These are phyloP conservation scores for Setaria viridis DNA, from an alignment of 202 grass and related monocot genomes.

Conservation along the genomic window DNA sequence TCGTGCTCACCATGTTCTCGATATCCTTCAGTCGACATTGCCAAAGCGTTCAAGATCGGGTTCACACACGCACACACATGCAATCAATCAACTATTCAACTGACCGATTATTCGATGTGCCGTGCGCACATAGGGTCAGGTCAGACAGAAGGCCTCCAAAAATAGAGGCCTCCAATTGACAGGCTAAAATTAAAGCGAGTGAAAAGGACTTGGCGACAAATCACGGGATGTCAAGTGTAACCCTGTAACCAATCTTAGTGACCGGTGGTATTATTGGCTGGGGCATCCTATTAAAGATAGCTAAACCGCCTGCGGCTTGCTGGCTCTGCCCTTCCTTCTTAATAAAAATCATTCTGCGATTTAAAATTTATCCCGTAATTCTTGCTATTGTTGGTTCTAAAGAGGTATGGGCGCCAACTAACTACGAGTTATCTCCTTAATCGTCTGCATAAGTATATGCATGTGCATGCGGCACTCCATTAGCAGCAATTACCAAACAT, in stretches of 20 bases:
- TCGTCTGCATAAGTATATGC: too few species aligned
- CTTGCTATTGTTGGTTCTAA: too few species aligned
- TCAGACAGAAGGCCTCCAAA: not conserved
- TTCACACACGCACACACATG: not conserved
- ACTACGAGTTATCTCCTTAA: too few species aligned
- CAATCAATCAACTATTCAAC: not conserved
- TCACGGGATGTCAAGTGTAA: not conserved
- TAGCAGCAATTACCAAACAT: too few species aligned
- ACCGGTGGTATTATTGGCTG: not conserved
- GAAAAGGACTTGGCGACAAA: not conserved
- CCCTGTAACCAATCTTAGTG: not conserved
- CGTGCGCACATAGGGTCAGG: not conserved
- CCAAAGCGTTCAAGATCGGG: not conserved
- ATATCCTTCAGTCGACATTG: not conserved
- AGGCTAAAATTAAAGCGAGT: constrained; percentile 5
- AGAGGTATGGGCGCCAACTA: too few species aligned
- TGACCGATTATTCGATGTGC: constrained; percentile 1
- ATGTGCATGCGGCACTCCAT: too few species aligned
- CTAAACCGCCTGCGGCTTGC: not conserved
- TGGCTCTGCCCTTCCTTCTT: too few species aligned
- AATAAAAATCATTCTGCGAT: too few species aligned
- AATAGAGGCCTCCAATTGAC: constrained; percentile 10
- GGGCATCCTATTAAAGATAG: not conserved
- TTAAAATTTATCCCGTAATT: too few species aligned
- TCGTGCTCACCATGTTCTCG: not conserved